Conservation (phyloP, 1,139 yeast genomes). For the Debaryomycetaceae sp. region DNA sequence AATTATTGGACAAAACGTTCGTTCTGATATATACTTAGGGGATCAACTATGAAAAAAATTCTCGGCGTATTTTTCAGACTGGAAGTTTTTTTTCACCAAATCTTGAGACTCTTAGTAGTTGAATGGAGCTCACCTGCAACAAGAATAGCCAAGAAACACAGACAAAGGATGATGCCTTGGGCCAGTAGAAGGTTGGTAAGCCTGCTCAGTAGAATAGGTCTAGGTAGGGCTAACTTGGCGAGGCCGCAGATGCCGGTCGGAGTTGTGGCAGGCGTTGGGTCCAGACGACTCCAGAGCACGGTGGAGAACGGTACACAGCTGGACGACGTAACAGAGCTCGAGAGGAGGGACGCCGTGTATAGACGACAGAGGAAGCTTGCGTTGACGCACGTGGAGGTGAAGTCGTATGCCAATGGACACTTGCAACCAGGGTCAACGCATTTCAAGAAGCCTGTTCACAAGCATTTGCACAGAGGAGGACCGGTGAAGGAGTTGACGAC, state of each 20-base stretch:
- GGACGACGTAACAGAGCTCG: slow-evolving; percentile 57
- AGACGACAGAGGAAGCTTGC: slow-evolving; percentile 72
- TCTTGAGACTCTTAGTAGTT: background rate
- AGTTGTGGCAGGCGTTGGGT: background rate
- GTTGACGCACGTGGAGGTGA: slow-evolving; percentile 67
- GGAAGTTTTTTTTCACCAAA: background rate
- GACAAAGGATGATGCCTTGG: slow-evolving; percentile 11
- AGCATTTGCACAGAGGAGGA: slow-evolving; percentile 80
- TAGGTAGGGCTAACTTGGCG: slow-evolving; percentile 1
- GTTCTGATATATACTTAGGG: slow-evolving; percentile 2
- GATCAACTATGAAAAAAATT: background rate
- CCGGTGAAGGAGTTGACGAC: slow-evolving; percentile 77
- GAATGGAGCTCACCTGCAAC: background rate
- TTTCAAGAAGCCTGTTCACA: slow-evolving; percentile 84
- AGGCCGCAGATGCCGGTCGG: background rate
- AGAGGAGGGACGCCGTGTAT: slow-evolving; percentile 70
- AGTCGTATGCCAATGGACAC: slow-evolving; percentile 65
- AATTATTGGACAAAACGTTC: slow-evolving; percentile 2
- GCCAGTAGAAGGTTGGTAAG: slow-evolving; percentile 9
- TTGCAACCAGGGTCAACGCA: slow-evolving; percentile 87
- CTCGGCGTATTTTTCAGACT: slow-evolving; percentile 1
- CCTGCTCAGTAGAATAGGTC: background rate
- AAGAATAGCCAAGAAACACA: background rate
- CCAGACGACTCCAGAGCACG: slow-evolving; percentile 10
- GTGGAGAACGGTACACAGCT: slow-evolving; percentile 5